A percentile compares a stretch with the other conserved stretches of the same genome.
Conservation (phyloP, 2,329 filamentous ascomycete genomes). For the Aspergillus ochraceus region DNA sequence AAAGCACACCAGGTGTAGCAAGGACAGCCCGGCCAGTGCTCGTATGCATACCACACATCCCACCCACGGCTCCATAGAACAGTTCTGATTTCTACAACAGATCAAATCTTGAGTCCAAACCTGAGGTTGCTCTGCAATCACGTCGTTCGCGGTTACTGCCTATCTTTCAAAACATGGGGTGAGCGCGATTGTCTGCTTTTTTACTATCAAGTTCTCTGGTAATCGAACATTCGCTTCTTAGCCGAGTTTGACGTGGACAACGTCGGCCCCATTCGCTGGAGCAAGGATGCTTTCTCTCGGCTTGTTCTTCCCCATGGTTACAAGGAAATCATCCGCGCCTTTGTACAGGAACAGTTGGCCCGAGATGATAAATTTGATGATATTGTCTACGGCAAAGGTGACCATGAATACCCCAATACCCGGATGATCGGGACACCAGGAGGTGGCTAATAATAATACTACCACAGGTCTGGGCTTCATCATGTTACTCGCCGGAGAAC, state of each 20-base stretch:
- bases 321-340: neutral
- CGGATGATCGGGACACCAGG: neutral
- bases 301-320: neutral
- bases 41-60: neutral
- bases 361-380: conserved; percentile 1
- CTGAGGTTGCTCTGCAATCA: neutral
- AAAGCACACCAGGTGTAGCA: neutral
- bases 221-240: neutral
- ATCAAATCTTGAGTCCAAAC: neutral
- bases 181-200: too few relatives aligned
- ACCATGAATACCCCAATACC: neutral
- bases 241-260: neutral
- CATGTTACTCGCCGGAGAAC: neutral
- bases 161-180: neutral
- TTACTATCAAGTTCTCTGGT: too few relatives aligned
- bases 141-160: neutral
- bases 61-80: too few relatives aligned
- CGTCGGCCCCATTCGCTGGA: neutral
- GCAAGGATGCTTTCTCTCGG: neutral
- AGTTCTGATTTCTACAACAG: neutral
- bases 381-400: neutral
- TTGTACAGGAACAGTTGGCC: neutral
- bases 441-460: neutral
- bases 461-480: neutral
- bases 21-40: neutral